Base-by-base conservation (phyloP, 208 protist genomes). In the Crithidia bombi region DNA sequence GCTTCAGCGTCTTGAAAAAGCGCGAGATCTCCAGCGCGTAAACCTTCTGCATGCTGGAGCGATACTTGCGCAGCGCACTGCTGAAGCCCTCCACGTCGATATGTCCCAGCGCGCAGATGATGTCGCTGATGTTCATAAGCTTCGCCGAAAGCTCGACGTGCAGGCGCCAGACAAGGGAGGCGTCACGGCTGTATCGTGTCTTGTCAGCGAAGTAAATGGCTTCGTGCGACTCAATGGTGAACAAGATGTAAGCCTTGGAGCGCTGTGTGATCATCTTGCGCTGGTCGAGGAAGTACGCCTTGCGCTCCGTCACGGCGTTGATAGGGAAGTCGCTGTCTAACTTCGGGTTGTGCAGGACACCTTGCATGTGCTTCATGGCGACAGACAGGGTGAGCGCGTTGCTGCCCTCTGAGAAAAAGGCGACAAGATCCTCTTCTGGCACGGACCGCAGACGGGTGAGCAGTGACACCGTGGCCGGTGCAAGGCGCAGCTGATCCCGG, bases 321-420 rank as follows among this genome's bases (percentile, higher is more conserved):
- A 96, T 96, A 63, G 88, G 91, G 58, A 86, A 96, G 49, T 94
- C 87, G 23, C 32, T 75, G 58, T 85, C 80, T 19, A 94, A 72
- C 36, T 83, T 79, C 23, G 69, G 67, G 73, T 92, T 88, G 41
- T 85, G 87, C 47, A 96, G 58, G 23, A 96, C 77, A 25, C 61
- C 41, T 50, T 89, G 78, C 85, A 87, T 93, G 61, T 89, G 85
- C 61, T 81, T 75, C 85, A 91, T 93, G 3, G 88, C 85, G 28
- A 78, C 63, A 0, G 85, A 91, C 39, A 94, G 46, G 28, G 76
- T 58, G 38, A 75, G 69, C 5, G 83, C 87, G 68, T 93, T 95
- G 61, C 79, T 76, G 11, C 81, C 81, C 51, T 93, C 83, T 2
- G 82, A 72, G 64, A 94, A 91, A 49, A 94, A 92, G 33, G 51